Conservation (phyloP, 2,329 filamentous ascomycete genomes). For the Raffaelea ambrosiae region DNA sequence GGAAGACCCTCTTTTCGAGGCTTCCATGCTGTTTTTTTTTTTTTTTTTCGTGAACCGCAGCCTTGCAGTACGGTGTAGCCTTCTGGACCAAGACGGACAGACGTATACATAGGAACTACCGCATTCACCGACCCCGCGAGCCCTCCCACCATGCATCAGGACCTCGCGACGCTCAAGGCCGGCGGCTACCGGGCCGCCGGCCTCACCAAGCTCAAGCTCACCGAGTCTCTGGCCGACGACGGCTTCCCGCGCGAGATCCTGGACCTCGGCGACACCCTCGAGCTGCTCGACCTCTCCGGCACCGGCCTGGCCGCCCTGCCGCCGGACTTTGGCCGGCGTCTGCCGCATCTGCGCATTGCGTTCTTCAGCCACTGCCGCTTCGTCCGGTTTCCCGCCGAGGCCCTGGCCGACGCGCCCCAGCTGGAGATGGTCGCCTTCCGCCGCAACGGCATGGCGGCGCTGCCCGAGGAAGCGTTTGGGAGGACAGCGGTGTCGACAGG, state of each 20-base stretch:
- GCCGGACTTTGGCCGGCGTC: constrained; percentile 23
- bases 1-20: too few relatives aligned
- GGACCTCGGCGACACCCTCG: constrained; percentile 29
- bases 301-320: constrained; percentile 33
- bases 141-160: constrained; percentile 16
- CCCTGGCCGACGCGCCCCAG: constrained; percentile 30
- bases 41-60: too few relatives aligned
- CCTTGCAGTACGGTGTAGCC: too few relatives aligned
- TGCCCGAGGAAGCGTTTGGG: constrained; percentile 27
- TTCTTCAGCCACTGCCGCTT: constrained; percentile 40
- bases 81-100: too few relatives aligned
- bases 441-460: constrained; percentile 31
- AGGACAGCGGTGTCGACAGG: too few relatives aligned
- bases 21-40: too few relatives aligned
- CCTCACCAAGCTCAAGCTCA: constrained; percentile 26
- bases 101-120: too few relatives aligned
- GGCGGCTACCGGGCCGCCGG: constrained; percentile 21
- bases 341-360: constrained; percentile 34
- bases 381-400: constrained; percentile 26
- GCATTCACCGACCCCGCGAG: neutral
- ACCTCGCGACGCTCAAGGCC: constrained; percentile 20
- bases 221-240: constrained; percentile 18
- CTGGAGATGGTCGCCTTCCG: constrained; percentile 43
- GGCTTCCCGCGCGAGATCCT: constrained; percentile 31
- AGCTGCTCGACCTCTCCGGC: constrained; percentile 39